Evolutionary conservation across 805 yeast species (phyloP), one percentile per base, ranked within the genome.

Genomic region (Maudiozyma pseudohumilis): DNA sequence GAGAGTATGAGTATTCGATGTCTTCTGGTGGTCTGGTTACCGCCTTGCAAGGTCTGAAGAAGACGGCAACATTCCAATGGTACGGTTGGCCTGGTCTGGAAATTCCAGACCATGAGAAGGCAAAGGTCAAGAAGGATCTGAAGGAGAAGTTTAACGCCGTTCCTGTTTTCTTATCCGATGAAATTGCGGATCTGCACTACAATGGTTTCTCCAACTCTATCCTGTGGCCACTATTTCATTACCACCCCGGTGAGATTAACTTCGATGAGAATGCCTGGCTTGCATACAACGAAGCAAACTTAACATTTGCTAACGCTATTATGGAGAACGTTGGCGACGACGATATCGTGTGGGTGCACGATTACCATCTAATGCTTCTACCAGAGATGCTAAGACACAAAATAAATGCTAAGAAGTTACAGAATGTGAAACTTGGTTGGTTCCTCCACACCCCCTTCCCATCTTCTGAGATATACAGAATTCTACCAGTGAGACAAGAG

Each of bases 361-460:
- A 92, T 61, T 92, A 92, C 61, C 98, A 92, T 61, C 68, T 92
- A 52, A 92, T 92, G 99, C 64, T 92, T 18, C 69, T 92, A 35
- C 99, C 99, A 0, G 83, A 82, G 44, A 75, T 92, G 81, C 64
- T 92, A 38, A 69, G 95, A 39, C 70, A 72, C 36, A 75, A 72
- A 43, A 66, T 86, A 38, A 63, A 57, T 21, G 55, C 64, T 34
- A 62, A 64, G 41, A 59, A 60, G 13, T 55, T 68, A 21, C 57
- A 64, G 33, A 75, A 80, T 50, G 77, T 88, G 31, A 74, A 81
- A 47, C 66, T 92, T 27, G 99, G 98, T 1, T 94, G 87, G 65
- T 92, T 92, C 63, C 66, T 92, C 46, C 99, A 92, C 57, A 94
- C 97, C 0, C 98, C 99, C 1, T 92, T 92, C 74, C 99, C 99